A percentile compares a stretch with the other conserved stretches of the same genome.
These are phyloP conservation scores for Scheffersomyces coipomensis DNA, from an alignment of 805 yeast genomes.

Conservation along the genomic window DNA sequence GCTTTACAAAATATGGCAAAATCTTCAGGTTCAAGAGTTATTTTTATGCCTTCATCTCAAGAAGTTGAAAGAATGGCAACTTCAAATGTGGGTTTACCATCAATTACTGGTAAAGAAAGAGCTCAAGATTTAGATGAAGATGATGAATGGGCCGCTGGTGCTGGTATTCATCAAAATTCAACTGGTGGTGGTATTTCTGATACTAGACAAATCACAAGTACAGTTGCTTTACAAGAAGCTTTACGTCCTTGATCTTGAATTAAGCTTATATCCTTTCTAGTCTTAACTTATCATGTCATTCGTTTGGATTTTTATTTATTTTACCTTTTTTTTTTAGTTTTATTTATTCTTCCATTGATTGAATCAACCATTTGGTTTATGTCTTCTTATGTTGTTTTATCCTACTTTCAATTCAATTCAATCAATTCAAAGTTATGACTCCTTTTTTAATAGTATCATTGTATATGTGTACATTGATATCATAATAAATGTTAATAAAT, in stretches of 20 bases:
- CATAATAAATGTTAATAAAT: too few relatives aligned
- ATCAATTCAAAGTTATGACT: too few relatives aligned
- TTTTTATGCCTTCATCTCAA: conserved; percentile 63
- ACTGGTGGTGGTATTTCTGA: conserved; percentile 7
- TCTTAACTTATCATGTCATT: not conserved
- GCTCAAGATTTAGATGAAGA: conserved; percentile 20
- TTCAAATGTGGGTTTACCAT: conserved; percentile 11
- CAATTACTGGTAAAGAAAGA: conserved; percentile 7
- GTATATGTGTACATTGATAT: too few relatives aligned
- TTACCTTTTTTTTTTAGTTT: not conserved
- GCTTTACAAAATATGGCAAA: conserved; percentile 77
- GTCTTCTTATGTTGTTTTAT: too few relatives aligned
- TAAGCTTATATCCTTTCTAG: not conserved
- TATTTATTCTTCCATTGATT: conserved; percentile 1
- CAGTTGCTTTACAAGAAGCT: conserved; percentile 34
- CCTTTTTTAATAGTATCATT: too few relatives aligned
- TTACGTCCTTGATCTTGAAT: not conserved
- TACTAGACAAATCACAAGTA: conserved; percentile 16
- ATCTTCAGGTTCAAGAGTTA: conserved; percentile 61
- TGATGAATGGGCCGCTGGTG: conserved; percentile 17
- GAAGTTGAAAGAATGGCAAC: conserved; percentile 40
- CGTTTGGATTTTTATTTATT: not conserved
- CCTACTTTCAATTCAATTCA: too few relatives aligned
- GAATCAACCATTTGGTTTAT: not conserved
- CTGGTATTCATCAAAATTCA: conserved; percentile 4